Evolutionary conservation across 805 yeast species (phyloP).

Genomic region (Candida gorgasii): DNA sequence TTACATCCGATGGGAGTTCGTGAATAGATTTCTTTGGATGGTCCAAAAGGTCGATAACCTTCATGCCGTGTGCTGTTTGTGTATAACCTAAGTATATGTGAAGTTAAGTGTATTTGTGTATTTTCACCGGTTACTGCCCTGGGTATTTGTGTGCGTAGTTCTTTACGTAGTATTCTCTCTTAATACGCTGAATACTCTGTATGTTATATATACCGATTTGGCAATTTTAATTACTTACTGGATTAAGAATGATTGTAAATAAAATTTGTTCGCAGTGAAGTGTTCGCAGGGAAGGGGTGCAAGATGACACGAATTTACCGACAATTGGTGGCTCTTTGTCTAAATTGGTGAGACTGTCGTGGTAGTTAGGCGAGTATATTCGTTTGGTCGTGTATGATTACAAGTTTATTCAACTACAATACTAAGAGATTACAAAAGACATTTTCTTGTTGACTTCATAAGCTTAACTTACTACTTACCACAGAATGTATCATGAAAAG

Average conservation of each 20-base stretch:
- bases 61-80: conserved; percentile 25
- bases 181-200: background rate
- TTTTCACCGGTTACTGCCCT: no score
- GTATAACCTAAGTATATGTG: no score
- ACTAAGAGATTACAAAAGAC: no score
- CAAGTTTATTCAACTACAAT: no score
- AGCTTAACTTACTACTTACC: no score
- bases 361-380: no score
- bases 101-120: background rate
- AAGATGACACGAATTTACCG: background rate
- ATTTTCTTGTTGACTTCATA: no score
- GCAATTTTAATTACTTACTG: conserved; percentile 7
- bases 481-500: no score
- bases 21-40: conserved; percentile 15
- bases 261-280: background rate
- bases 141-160: no score
- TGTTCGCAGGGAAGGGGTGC: background rate
- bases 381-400: no score
- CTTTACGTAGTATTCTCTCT: no score
- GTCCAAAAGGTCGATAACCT: conserved; percentile 26
- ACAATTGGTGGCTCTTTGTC: no score
- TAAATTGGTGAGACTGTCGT: background rate
- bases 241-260: conserved; percentile 8
- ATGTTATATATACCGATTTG: conserved; percentile 5
- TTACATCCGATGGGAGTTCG: conserved; percentile 26